These are phyloP conservation scores for Collybiopsis confluens DNA, from an alignment of 768 basidiomycete species.

Conservation along the genomic window DNA sequence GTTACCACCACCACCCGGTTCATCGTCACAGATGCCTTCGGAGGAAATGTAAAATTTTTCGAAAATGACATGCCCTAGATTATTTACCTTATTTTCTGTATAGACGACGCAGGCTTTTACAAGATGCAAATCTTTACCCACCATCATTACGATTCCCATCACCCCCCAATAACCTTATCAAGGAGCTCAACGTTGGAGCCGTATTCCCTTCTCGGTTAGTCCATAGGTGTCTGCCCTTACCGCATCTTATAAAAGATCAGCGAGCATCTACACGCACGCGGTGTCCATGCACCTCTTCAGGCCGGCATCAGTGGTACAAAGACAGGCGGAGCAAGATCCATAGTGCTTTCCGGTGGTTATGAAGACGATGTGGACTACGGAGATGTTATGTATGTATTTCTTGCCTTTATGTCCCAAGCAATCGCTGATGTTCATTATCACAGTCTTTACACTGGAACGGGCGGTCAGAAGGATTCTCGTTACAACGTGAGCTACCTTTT, in stretches of 20 bases:
- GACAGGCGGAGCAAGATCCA: slow-evolving; percentile 32
- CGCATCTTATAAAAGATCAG: too few species aligned
- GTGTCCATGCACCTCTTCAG: slow-evolving; percentile 22
- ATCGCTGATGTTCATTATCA: not conserved
- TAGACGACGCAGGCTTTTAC: too few species aligned
- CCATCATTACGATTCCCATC: too few species aligned
- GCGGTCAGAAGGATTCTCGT: slow-evolving; percentile 17
- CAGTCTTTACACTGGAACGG: slow-evolving; percentile 33
- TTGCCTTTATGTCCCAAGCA: too few species aligned
- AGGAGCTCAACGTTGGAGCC: slow-evolving; percentile 19
- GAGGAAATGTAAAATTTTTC: too few species aligned
- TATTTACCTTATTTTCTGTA: too few species aligned
- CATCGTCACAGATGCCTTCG: too few species aligned
- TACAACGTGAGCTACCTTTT: slow-evolving; percentile 16
- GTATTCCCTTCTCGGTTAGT: slow-evolving; percentile 12
- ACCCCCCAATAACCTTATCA: too few species aligned
- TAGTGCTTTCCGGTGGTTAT: slow-evolving; percentile 36
- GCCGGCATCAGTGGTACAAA: slow-evolving; percentile 33
- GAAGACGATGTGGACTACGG: slow-evolving; percentile 38
- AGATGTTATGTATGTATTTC: slow-evolving; percentile 28
- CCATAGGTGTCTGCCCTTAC: too few species aligned
- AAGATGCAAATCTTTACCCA: too few species aligned
- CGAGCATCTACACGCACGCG: slow-evolving; percentile 18
- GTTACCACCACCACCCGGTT: too few species aligned
- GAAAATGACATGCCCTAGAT: too few species aligned